Evolutionary conservation across 805 yeast species (phyloP), one percentile per base, ranked within the genome.

Genomic region (Ogataea nakhonphanomensis): DNA sequence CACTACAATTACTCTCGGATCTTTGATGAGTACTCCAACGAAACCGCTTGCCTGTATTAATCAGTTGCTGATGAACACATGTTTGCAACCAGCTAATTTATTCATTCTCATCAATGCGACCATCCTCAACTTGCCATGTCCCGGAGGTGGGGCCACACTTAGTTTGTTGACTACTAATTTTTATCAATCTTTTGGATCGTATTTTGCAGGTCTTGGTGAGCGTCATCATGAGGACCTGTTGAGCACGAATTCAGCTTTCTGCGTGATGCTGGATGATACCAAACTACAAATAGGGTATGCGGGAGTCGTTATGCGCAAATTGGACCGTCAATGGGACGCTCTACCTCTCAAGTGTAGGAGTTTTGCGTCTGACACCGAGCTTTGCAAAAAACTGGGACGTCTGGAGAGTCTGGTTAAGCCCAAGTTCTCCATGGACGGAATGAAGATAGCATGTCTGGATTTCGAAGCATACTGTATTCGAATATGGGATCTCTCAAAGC

Each of bases 1-100:
- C 11, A 20, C 42, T 9, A 22, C 24, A 6, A 15, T 51, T 2
- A 33, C 49, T 2, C 21, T 58, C 17, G 45, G 53, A 6, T 22
- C 34, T 7, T 31, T 50, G 8, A 33, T 55, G 33, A 41, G 42
- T 12, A 34, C 33, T 13, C 24, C 39, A 1, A 21, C 23, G 15
- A 31, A 48, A 10, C 37, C 50, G 8, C 22, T 57, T 22, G 58
- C 53, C 32, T 58, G 53, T 25, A 37, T 55, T 12, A 54, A 55
- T 30, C 50, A 49, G 33, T 13, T 54, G 5, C 21, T 58, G 12
- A 45, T 59, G 20, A 14, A 29, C 14, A 11, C 12, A 28, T n/a
- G 24, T 1, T 15, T 45, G 13, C 28, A 42, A 22, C 25, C 49
- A 14, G 41, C 43, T 23, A 41, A 48, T 14, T 25, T 58, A 8